phyloP scores from a whole-genome alignment of 2,329 filamentous ascomycete species.

The Trichoderma cornu-damae region DNA sequence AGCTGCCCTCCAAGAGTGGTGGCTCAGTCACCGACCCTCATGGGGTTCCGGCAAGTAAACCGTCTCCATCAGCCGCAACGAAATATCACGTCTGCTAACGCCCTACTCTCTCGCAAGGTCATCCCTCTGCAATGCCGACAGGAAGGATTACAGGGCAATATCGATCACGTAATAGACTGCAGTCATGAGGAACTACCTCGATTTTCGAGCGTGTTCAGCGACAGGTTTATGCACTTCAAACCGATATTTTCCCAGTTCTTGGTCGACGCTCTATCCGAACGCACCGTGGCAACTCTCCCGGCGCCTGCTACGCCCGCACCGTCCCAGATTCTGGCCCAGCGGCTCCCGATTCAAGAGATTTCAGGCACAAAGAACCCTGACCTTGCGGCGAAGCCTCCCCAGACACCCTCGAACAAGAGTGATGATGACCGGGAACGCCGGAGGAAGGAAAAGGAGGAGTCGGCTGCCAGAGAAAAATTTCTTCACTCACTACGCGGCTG shows the following conservation, averaged over 20 bases:
- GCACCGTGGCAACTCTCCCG: slow-evolving; percentile 2
- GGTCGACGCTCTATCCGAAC: slow-evolving; percentile 1
- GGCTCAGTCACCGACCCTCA: neutral
- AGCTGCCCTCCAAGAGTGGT: neutral
- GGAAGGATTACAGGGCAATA: neutral
- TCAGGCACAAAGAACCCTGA: slow-evolving; percentile 1
- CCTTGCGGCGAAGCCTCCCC: neutral
- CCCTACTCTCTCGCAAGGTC: slow-evolving; percentile 1
- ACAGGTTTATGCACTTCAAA: slow-evolving; percentile 19
- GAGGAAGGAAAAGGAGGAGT: slow-evolving; percentile 2
- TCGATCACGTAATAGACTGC: slow-evolving; percentile 20
- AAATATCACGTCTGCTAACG: neutral
- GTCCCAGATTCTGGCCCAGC: neutral
- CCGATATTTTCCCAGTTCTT: slow-evolving; percentile 13
- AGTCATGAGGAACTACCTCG: slow-evolving; percentile 22
- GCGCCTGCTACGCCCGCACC: neutral
- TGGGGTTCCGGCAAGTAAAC: neutral
- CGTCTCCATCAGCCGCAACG: neutral
- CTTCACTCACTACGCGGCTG: slow-evolving; percentile 21
- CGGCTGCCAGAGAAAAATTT: slow-evolving; percentile 10
- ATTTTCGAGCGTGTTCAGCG: slow-evolving; percentile 20
- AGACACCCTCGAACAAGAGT: neutral
- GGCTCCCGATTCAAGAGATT: neutral
- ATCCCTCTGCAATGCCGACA: neutral
- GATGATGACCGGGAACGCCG: neutral